These are phyloP conservation scores for Ganoderma lucidum DNA, from an alignment of 1,284 basidiomycete genomes.

Conservation along the genomic window DNA sequence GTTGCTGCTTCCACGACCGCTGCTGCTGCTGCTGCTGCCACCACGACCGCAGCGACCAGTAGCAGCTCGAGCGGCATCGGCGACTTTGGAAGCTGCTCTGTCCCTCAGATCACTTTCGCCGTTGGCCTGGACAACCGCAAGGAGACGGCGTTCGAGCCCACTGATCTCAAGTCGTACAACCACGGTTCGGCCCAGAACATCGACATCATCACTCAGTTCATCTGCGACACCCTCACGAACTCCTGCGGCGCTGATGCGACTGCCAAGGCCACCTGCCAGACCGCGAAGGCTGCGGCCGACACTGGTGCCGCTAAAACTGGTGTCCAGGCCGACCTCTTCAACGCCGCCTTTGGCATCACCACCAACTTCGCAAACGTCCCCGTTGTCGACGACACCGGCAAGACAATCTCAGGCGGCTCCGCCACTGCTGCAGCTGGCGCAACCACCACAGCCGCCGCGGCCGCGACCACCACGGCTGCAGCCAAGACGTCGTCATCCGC, in stretches of 20 bases:
- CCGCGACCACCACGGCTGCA: constrained; percentile 23
- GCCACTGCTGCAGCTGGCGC: background rate
- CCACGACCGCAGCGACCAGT: constrained; percentile 34
- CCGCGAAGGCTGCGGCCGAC: constrained; percentile 57
- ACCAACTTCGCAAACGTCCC: constrained; percentile 54
- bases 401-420: constrained; percentile 37
- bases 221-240: constrained; percentile 57
- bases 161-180: constrained; percentile 54
- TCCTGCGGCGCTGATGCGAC: constrained; percentile 56
- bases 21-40: constrained; percentile 19
- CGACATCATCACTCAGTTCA: constrained; percentile 59
- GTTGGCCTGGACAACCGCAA: constrained; percentile 57
- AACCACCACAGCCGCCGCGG: constrained; percentile 39
- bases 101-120: constrained; percentile 61
- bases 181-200: constrained; percentile 58
- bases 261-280: constrained; percentile 60
- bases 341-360: constrained; percentile 56
- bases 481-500: constrained; percentile 28
- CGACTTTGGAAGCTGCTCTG: constrained; percentile 56
- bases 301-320: constrained; percentile 52
- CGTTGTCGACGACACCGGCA: constrained; percentile 9
- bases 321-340: constrained; percentile 50
- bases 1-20: constrained; percentile 36
- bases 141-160: constrained; percentile 63
- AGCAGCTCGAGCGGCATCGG: constrained; percentile 37